Conservation (phyloP, 768 basidiomycete species). For the Rhodotorula diobovata region DNA sequence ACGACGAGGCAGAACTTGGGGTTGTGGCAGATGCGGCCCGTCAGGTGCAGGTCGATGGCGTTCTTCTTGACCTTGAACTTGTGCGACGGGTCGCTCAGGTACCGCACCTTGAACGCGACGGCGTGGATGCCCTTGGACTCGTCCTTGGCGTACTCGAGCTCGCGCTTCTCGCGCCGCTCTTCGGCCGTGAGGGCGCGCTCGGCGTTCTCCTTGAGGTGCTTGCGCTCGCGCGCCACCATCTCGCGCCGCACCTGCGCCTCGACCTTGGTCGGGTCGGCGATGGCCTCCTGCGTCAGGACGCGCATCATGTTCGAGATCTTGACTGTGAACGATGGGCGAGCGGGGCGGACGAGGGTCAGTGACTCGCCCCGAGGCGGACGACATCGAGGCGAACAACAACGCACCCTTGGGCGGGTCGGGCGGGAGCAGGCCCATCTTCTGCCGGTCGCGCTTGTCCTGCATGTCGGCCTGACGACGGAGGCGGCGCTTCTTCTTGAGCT, state of each 20-base stretch:
- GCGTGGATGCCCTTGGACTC: constrained; percentile 79
- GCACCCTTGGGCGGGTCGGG: constrained; percentile 91
- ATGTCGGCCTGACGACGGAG: constrained; percentile 78
- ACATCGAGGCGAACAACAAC: neutral
- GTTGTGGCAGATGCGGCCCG: constrained; percentile 86
- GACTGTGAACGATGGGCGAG: constrained; percentile 53
- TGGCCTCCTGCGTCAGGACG: constrained; percentile 90
- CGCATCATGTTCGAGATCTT: constrained; percentile 95
- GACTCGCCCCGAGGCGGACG: neutral
- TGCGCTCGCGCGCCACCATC: constrained; percentile 80
- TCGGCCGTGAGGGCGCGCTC: constrained; percentile 90
- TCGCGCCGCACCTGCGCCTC: constrained; percentile 92
- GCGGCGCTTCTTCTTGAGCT: constrained; percentile 88
- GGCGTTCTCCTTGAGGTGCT: constrained; percentile 87
- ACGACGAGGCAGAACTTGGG: constrained; percentile 84
- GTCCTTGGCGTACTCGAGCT: constrained; percentile 76
- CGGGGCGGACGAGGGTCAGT: neutral
- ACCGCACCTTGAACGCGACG: constrained; percentile 89
- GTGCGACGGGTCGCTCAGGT: constrained; percentile 83
- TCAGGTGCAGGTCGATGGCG: constrained; percentile 81
- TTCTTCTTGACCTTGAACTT: constrained; percentile 96
- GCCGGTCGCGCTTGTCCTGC: constrained; percentile 89
- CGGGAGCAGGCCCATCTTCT: constrained; percentile 91
- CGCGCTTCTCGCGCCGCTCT: constrained; percentile 77
- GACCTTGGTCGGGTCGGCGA: constrained; percentile 94